phyloP scores from a whole-genome alignment of 2,329 filamentous ascomycete genomes.

The Penicillium sp. region DNA sequence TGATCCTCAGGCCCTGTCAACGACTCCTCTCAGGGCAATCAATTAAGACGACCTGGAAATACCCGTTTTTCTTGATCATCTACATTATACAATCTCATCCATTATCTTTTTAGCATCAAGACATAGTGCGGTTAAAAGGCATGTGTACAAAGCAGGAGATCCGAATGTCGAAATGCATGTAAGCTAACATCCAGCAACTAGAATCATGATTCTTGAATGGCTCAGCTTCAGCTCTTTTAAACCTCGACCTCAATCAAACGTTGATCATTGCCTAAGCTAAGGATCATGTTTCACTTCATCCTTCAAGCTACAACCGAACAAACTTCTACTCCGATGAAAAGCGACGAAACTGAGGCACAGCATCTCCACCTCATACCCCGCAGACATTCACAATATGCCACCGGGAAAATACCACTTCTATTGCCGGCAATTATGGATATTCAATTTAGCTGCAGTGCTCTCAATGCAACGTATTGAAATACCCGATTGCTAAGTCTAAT shows the following conservation, averaged over 20 bases:
- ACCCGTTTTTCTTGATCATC: not conserved
- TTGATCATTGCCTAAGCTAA: not conserved
- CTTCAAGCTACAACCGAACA: too few species aligned
- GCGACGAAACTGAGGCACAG: not conserved
- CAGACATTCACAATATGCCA: not conserved
- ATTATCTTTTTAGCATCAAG: not conserved
- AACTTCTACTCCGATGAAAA: not conserved
- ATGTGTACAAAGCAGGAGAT: not conserved
- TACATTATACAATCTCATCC: not conserved
- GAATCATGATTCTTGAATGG: not conserved
- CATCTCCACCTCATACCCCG: not conserved
- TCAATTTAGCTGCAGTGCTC: not conserved
- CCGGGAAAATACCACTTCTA: not conserved
- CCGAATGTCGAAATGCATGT: not conserved
- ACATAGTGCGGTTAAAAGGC: not conserved
- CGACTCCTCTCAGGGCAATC: not conserved
- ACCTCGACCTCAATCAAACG: too few species aligned
- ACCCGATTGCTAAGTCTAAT: slow-evolving; percentile 1
- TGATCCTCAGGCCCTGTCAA: not conserved
- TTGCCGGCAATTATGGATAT: not conserved
- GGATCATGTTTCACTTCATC: not conserved
- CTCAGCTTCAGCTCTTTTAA: too few species aligned
- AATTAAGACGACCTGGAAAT: not conserved
- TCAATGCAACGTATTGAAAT: slow-evolving; percentile 1
- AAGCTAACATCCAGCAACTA: not conserved